Percentiles rank a stretch among this genome's conserved stretches.
Conservation (phyloP, 75 land plant genomes). For the Pseudotsuga menziesii region DNA sequence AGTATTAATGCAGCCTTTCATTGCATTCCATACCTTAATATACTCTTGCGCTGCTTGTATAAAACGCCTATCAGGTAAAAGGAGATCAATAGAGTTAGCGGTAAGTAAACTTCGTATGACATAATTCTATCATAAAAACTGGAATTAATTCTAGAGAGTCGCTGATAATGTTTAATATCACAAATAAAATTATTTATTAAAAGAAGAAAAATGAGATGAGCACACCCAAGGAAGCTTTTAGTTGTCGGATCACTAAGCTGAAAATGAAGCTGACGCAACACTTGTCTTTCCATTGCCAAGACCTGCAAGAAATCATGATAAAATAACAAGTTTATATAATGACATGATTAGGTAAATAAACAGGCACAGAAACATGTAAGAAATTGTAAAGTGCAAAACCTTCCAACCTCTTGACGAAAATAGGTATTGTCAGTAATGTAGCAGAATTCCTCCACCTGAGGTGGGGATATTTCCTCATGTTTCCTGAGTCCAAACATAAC, state of each 20-base stretch:
- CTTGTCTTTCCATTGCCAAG: constrained; percentile 54
- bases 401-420: constrained; percentile 48
- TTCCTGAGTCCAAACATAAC: constrained; percentile 29
- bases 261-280: constrained; percentile 53
- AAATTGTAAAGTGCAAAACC: neutral
- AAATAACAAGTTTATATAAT: neutral
- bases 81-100: neutral
- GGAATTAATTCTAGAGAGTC: neutral
- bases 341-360: constrained; percentile 3
- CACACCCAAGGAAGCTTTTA: constrained; percentile 52
- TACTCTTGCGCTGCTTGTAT: constrained; percentile 31
- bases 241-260: constrained; percentile 59
- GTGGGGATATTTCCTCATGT: constrained; percentile 76
- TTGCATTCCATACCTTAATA: constrained; percentile 14
- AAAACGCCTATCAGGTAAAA: constrained; percentile 22
- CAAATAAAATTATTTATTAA: neutral
- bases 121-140: neutral
- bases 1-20: neutral
- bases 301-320: constrained; percentile 23
- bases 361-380: neutral
- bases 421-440: constrained; percentile 84
- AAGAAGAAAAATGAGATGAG: neutral
- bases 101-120: neutral
- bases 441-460: constrained; percentile 74
- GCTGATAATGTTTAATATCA: neutral